Base-by-base conservation (phyloP, 2,329 filamentous ascomycete species). In the Claviceps sp. region DNA sequence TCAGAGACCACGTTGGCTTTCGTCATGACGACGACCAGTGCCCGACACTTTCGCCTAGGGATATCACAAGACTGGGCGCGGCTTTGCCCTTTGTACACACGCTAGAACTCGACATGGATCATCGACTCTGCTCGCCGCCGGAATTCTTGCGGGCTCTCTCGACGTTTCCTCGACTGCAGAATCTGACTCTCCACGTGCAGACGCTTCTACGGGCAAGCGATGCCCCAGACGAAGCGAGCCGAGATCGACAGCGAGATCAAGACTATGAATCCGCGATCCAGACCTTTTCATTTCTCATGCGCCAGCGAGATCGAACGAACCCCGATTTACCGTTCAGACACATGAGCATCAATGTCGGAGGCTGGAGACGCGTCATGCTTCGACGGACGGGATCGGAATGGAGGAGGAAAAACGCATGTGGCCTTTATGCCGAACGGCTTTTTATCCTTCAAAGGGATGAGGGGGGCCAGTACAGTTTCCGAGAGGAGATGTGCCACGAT, bases 21-120 rank as follows among this genome's bases (percentile, higher is more conserved):
- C 13, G 41, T 2, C 19, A 43, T 17, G 41, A 43, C 41, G 41
- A 43, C 13, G 41, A 13, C 11, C 19, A 24, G 19, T 43, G 41
- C 11, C 41, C 41, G 8, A 75, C 72, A 2, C 52, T 76, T 40
- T 55, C 55, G 22, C 54, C 61, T 2, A 59, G 51, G n/a, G 64
- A 70, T 46, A 52, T 75, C 10, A 52, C 59, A 2, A 41, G 49
- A 0, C 63, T 76, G 2, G 63, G 70, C 0, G 53, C 50, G 2
- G 52, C 54, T 2, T 55, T 75, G 5, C 54, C 54, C 4, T 47
- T 56, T 3, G 62, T 76, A 3, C 64, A 66, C 30, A 65, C 64
- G 0, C 66, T 76, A 5, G 73, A 76, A 59, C 56, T 77, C 10
- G 74, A 76, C 58, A 67, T 75, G 64, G 73, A 76, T 54, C 56